Conservation (phyloP, 2,329 filamentous ascomycete species). For the Fusarium multiceps region DNA sequence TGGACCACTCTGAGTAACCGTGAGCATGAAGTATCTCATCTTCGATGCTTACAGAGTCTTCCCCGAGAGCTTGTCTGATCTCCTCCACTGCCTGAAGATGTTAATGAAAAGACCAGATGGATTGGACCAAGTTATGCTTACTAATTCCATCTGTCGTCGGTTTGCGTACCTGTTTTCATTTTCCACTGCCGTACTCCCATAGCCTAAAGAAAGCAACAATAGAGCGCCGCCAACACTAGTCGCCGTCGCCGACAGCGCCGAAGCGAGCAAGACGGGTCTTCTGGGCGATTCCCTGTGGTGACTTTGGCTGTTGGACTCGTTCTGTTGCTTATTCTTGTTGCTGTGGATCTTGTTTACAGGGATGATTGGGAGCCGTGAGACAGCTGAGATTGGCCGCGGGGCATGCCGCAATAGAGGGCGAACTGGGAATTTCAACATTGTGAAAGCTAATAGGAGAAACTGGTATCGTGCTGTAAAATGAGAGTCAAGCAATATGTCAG, state of each 20-base stretch:
- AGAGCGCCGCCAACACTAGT: neutral
- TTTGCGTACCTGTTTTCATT: neutral
- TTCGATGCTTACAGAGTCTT: constrained; percentile 69
- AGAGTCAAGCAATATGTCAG: neutral
- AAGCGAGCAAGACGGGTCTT: neutral
- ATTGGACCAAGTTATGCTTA: rapidly evolving
- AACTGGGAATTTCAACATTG: neutral
- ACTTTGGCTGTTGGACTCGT: rapidly evolving
- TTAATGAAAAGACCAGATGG: rapidly evolving
- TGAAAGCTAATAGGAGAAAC: neutral
- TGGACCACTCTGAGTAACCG: constrained; percentile 75
- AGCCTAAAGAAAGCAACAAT: neutral
- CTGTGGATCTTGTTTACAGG: neutral
- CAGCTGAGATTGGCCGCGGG: neutral
- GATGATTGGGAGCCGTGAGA: neutral
- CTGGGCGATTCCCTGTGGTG: neutral
- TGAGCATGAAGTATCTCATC: constrained; percentile 70
- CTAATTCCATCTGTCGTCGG: constrained; percentile 2
- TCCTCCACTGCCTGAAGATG: constrained; percentile 61
- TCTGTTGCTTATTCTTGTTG: neutral
- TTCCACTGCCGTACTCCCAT: rapidly evolving
- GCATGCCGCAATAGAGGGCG: neutral
- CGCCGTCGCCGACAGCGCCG: neutral
- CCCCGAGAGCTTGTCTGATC: constrained; percentile 60
- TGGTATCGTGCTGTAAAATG: neutral